These are phyloP conservation scores for Nakazawaea sp. DNA, from an alignment of 805 yeast genomes.

Conservation along the genomic window DNA sequence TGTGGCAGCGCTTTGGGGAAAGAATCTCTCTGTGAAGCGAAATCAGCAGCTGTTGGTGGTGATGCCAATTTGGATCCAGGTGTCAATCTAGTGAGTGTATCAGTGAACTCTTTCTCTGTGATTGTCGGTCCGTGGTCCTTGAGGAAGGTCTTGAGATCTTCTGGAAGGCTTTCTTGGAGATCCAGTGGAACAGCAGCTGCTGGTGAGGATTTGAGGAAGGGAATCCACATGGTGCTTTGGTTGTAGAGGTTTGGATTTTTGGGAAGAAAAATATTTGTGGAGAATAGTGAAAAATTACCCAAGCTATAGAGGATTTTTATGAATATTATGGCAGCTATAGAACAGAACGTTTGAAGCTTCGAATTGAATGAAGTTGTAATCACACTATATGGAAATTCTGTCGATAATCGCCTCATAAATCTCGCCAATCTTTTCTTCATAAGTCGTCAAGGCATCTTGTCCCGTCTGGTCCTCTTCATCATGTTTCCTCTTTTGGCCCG, in stretches of 20 bases:
- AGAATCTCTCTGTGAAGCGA: neutral
- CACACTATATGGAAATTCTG: conserved; percentile 22
- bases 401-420: conserved; percentile 28
- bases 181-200: too few relatives aligned
- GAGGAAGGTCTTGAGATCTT: conserved; percentile 1
- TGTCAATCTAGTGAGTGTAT: neutral
- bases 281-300: too few relatives aligned
- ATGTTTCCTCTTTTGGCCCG: neutral
- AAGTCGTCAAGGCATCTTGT: conserved; percentile 3
- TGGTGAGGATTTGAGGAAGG: conserved; percentile 2
- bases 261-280: too few relatives aligned
- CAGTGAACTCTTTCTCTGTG: conserved; percentile 8
- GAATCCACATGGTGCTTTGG: conserved; percentile 7
- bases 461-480: neutral
- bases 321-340: too few relatives aligned
- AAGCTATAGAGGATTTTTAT: too few relatives aligned
- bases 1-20: neutral
- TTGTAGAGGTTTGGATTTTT: too few relatives aligned
- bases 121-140: conserved; percentile 1
- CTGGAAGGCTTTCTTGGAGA: too few relatives aligned
- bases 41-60: conserved; percentile 1
- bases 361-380: too few relatives aligned
- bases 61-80: conserved; percentile 4
- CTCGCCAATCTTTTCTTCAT: conserved; percentile 25
- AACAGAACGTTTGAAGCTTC: too few relatives aligned